Evolutionary conservation across 139 green algal species (phyloP).

Genomic region (Edaphochlamys debaryana): DNA sequence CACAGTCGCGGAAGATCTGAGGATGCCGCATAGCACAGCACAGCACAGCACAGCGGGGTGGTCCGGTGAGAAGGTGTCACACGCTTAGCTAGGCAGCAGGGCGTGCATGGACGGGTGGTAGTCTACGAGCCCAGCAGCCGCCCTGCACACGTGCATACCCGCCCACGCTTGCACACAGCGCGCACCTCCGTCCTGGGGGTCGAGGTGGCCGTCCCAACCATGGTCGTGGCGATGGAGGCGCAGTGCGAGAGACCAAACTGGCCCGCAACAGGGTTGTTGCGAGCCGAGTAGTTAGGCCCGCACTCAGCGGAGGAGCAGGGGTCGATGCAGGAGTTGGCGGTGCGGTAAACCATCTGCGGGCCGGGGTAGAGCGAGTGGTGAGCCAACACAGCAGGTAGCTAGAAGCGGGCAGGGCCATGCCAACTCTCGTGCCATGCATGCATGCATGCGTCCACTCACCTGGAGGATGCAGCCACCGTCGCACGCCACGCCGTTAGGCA

Average conservation of each 20-base stretch:
- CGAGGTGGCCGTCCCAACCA: background rate
- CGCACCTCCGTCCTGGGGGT: background rate
- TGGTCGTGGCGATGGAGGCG: background rate
- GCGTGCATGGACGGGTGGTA: no score
- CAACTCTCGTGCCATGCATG: background rate
- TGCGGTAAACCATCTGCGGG: background rate
- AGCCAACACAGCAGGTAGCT: no score
- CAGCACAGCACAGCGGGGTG: no score
- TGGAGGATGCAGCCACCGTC: background rate
- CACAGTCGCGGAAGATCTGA: no score
- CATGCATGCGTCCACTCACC: background rate
- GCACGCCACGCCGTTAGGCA: background rate
- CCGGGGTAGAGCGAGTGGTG: no score
- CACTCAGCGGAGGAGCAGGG: background rate
- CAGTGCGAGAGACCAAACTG: background rate
- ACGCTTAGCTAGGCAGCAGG: no score
- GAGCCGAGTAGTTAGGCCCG: background rate
- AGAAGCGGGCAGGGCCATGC: no score
- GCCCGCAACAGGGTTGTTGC: background rate
- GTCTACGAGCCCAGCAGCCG: no score
- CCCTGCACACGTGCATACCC: no score
- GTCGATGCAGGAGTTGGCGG: slow-evolving; percentile 16
- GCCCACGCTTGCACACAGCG: no score
- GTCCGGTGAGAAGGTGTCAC: no score
- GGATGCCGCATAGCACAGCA: no score